A percentile compares a stretch with the other conserved stretches of the same genome.
Conservation (phyloP, 148 eudicot species). For the Dysphania ambrosioides region DNA sequence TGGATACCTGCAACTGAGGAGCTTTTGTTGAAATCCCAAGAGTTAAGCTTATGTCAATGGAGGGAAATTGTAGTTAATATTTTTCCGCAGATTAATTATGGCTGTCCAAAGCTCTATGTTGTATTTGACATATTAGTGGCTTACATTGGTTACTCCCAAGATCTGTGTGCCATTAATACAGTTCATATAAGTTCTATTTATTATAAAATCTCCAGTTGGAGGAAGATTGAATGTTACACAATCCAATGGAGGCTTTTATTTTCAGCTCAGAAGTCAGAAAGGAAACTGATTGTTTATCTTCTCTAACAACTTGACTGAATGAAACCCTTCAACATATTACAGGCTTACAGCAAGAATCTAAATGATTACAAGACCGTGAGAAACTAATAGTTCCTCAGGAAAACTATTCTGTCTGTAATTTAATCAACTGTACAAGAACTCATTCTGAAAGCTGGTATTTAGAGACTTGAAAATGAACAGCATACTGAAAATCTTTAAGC, state of each 20-base stretch:
- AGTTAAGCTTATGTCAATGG: too few species aligned
- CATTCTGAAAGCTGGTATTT: background rate
- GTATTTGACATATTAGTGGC: too few species aligned
- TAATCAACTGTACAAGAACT: too few species aligned
- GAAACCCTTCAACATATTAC: background rate
- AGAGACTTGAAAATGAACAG: background rate
- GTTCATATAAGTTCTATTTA: background rate
- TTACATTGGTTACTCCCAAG: too few species aligned
- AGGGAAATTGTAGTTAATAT: too few species aligned
- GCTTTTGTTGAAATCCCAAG: too few species aligned
- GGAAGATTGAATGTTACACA: background rate
- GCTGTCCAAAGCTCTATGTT: too few species aligned
- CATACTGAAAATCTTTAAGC: background rate
- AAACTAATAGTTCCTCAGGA: background rate
- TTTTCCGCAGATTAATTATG: too few species aligned
- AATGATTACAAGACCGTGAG: background rate
- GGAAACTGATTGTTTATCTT: background rate
- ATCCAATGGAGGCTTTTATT: too few species aligned
- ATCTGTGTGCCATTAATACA: background rate
- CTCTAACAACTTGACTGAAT: background rate
- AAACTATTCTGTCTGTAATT: background rate
- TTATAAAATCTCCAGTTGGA: background rate
- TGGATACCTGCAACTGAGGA: too few species aligned
- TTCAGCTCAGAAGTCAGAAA: background rate
- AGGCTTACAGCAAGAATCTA: too few species aligned